Percentiles rank a stretch among this genome's conserved stretches.
phyloP scores from a whole-genome alignment of 306 rosid genomes.

The Prunus padus region DNA sequence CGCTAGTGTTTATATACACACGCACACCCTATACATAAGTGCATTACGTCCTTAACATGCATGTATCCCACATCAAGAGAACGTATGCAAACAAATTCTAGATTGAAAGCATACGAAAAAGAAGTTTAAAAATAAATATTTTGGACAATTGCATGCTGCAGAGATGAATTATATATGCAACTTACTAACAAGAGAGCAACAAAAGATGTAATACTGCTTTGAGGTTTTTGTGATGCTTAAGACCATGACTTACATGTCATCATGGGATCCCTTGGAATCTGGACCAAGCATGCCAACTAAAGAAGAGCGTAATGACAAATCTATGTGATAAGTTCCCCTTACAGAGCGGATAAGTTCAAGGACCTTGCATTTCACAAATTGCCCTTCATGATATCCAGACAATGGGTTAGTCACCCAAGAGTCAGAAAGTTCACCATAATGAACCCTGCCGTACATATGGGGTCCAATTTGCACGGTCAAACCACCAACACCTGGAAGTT shows the following conservation, averaged over 20 bases:
- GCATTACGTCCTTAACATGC: background rate
- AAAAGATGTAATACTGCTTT: background rate
- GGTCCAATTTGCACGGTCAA: conserved; percentile 80
- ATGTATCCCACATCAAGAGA: background rate
- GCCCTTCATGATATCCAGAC: conserved; percentile 76
- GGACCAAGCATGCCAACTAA: conserved; percentile 28
- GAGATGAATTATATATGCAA: background rate
- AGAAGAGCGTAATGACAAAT: conserved; percentile 66
- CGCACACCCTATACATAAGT: background rate
- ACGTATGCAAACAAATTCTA: background rate
- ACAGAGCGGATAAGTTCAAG: conserved; percentile 55
- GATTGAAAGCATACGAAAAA: background rate
- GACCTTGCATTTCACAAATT: conserved; percentile 79
- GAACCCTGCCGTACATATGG: conserved; percentile 69
- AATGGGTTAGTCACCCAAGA: conserved; percentile 68
- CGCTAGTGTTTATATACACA: background rate
- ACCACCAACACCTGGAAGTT: conserved; percentile 81
- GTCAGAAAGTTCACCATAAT: conserved; percentile 70
- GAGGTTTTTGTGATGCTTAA: background rate
- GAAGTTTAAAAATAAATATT: background rate
- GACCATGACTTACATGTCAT: conserved; percentile 41
- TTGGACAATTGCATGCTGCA: background rate
- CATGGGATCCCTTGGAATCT: conserved; percentile 31
- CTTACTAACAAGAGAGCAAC: background rate
- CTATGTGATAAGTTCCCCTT: conserved; percentile 65